phyloP scores from a whole-genome alignment of 495 filamentous ascomycete species.

The Chaetomium cochliodes region DNA sequence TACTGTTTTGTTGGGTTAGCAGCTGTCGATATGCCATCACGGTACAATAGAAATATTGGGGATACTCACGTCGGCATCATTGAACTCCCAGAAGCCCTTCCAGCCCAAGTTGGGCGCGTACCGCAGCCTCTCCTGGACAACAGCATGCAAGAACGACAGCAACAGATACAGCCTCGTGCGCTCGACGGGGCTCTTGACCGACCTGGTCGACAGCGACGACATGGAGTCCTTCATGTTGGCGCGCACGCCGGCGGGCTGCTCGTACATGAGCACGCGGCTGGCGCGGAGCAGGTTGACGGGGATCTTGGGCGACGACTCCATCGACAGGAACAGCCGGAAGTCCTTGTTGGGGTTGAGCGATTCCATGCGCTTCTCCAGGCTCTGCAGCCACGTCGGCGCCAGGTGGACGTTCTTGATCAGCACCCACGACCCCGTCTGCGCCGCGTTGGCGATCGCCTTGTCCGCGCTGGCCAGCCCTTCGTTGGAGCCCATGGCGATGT shows the following conservation, averaged over 20 bases:
- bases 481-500: slow-evolving; percentile 98
- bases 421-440: slow-evolving; percentile 91
- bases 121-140: slow-evolving; percentile 90
- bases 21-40: slow-evolving; percentile 3
- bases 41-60: slow-evolving; percentile 3
- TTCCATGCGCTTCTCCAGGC: slow-evolving; percentile 92
- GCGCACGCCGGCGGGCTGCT: slow-evolving; percentile 92
- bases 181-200: slow-evolving; percentile 82
- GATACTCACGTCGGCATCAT: slow-evolving; percentile 89
- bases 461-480: slow-evolving; percentile 90
- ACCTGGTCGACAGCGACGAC: slow-evolving; percentile 73
- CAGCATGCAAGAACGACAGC: slow-evolving; percentile 91
- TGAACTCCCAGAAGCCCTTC: slow-evolving; percentile 99
- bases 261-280: slow-evolving; percentile 93
- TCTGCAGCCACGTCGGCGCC: slow-evolving; percentile 92
- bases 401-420: slow-evolving; percentile 99
- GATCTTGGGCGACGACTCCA: slow-evolving; percentile 96
- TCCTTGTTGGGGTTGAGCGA: slow-evolving; percentile 91
- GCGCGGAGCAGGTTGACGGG: slow-evolving; percentile 93
- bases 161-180: slow-evolving; percentile 87
- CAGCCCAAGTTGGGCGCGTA: slow-evolving; percentile 94
- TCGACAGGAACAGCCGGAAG: slow-evolving; percentile 94
- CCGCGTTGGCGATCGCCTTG: slow-evolving; percentile 91
- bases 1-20: slow-evolving; percentile 56
- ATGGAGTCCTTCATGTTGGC: slow-evolving; percentile 99